Conservation (phyloP, 106 monocot species). For the Dactylorhiza incarnata region DNA sequence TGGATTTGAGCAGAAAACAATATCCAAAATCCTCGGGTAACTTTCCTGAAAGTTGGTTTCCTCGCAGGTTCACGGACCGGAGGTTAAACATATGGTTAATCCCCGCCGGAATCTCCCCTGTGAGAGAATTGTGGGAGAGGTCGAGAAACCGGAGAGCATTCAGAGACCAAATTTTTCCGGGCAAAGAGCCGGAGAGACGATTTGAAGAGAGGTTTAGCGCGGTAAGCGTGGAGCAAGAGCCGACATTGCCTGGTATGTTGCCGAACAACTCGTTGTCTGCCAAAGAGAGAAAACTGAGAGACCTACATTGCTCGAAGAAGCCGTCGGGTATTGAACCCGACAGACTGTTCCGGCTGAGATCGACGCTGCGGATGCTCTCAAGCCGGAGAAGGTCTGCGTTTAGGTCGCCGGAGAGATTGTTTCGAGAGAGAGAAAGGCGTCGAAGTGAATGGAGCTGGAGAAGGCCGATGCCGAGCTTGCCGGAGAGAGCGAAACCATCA, state of each 20-base stretch:
- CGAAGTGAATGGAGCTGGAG: slow-evolving; percentile 48
- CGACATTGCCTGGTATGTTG: slow-evolving; percentile 28
- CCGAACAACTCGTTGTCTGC: slow-evolving; percentile 44
- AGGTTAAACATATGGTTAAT: slow-evolving; percentile 33
- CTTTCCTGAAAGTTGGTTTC: slow-evolving; percentile 35
- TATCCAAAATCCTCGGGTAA: slow-evolving; percentile 38
- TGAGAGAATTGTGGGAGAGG: slow-evolving; percentile 36
- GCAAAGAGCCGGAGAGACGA: slow-evolving; percentile 34
- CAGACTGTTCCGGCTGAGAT: slow-evolving; percentile 44
- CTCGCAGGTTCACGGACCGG: slow-evolving; percentile 25
- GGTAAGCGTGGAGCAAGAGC: slow-evolving; percentile 40
- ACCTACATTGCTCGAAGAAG: slow-evolving; percentile 50
- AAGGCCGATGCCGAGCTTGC: slow-evolving; percentile 52
- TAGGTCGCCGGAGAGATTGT: slow-evolving; percentile 51
- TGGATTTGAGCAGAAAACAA: slow-evolving; percentile 29
- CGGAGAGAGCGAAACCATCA: slow-evolving; percentile 47
- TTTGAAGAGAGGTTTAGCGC: slow-evolving; percentile 50
- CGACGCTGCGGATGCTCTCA: slow-evolving; percentile 25
- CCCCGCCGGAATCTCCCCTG: slow-evolving; percentile 35
- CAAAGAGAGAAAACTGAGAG: slow-evolving; percentile 26
- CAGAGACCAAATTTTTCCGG: slow-evolving; percentile 33
- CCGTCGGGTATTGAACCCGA: slow-evolving; percentile 40
- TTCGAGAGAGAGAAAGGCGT: slow-evolving; percentile 34
- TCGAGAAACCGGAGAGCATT: slow-evolving; percentile 42
- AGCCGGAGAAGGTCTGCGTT: slow-evolving; percentile 27